These are phyloP conservation scores for Polyporus tsugae DNA, from an alignment of 1,284 basidiomycete species.

Conservation along the genomic window DNA sequence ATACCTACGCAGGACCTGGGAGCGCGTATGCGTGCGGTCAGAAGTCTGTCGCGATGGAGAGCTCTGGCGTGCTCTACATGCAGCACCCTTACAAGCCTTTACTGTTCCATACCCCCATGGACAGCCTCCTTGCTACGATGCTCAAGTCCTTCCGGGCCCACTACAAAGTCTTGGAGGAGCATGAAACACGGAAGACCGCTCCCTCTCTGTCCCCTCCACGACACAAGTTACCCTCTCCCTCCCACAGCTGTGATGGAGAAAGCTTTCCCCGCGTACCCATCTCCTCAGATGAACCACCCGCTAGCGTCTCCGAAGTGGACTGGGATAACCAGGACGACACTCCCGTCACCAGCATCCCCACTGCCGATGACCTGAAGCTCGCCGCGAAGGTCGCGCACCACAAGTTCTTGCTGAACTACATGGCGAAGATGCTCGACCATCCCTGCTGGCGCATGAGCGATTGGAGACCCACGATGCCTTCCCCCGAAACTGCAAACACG, in stretches of 20 bases:
- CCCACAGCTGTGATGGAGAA: background rate
- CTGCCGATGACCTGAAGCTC: background rate
- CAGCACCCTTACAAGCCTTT: background rate
- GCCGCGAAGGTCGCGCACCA: background rate
- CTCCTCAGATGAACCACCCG: background rate
- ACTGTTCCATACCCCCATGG: slow-evolving; percentile 10
- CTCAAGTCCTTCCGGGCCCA: slow-evolving; percentile 11
- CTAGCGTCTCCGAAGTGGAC: background rate
- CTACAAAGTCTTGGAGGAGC: slow-evolving; percentile 8
- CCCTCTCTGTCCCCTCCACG: background rate
- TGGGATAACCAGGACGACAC: background rate
- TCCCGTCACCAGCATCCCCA: background rate
- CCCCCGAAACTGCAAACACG: background rate
- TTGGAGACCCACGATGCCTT: background rate
- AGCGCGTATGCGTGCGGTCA: background rate
- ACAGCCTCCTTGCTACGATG: background rate
- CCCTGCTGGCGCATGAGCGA: background rate
- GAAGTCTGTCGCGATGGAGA: slow-evolving; percentile 4
- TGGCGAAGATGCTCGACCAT: slow-evolving; percentile 5
- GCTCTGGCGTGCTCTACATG: background rate
- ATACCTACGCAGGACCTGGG: background rate
- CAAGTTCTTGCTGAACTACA: background rate
- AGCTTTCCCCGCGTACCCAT: background rate
- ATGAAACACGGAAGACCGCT: background rate
- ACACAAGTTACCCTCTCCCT: background rate